These are phyloP conservation scores for Colletotrichum falcatum DNA, from an alignment of 2,329 filamentous ascomycete species.

Conservation along the genomic window DNA sequence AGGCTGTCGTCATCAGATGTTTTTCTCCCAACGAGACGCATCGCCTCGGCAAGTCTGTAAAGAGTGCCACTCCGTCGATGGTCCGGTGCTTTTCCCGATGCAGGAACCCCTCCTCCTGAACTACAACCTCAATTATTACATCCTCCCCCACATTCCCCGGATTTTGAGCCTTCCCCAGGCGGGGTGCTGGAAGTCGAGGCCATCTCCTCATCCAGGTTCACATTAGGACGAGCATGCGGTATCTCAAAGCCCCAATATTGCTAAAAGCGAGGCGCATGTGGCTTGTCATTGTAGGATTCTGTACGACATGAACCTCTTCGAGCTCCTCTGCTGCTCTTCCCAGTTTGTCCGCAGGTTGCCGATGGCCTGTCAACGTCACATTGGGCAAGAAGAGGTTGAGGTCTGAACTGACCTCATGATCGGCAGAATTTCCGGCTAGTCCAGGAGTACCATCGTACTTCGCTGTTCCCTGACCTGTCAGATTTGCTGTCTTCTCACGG, in stretches of 20 bases:
- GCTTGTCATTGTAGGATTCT: background rate
- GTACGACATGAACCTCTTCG: background rate
- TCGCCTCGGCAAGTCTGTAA: constrained; percentile 12
- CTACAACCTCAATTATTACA: constrained; percentile 21
- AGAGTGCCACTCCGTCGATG: background rate
- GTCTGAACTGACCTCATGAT: constrained; percentile 2
- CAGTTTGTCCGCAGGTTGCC: background rate
- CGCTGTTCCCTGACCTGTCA: background rate
- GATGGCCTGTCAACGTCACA: background rate
- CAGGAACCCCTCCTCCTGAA: constrained; percentile 27
- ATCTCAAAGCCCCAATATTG: constrained; percentile 4
- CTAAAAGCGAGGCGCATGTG: background rate
- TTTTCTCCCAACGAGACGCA: background rate
- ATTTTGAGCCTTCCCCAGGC: constrained; percentile 19
- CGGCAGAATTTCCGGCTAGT: background rate
- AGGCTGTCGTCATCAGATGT: constrained; percentile 18
- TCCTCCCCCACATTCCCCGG: constrained; percentile 30
- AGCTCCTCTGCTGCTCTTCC: background rate
- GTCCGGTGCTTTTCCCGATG: constrained; percentile 26
- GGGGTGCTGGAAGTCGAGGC: background rate
- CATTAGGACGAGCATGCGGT: background rate
- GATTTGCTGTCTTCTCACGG: background rate
- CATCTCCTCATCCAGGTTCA: constrained; percentile 11
- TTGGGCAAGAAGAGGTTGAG: background rate
- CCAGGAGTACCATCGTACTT: background rate